Percentiles rank a stretch among this genome's conserved stretches.
Evolutionary conservation across 2,329 filamentous ascomycete genomes (phyloP).

Genomic region (Rhynchosporium secalis): DNA sequence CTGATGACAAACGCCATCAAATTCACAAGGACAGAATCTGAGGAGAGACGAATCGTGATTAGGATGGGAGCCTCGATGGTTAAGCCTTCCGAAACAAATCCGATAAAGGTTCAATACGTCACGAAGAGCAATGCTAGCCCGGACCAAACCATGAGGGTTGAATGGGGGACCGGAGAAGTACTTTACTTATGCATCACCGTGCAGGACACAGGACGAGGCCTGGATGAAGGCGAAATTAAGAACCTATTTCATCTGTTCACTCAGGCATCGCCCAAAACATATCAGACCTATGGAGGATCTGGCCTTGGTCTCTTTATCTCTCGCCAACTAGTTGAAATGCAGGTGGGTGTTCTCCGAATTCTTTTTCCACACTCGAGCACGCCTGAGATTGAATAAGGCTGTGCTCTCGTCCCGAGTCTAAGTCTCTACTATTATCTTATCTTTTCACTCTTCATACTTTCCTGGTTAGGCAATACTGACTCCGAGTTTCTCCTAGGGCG

Average conservation of each 20-base stretch:
- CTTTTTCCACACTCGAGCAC: too few species aligned
- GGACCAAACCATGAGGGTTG: conserved; percentile 20
- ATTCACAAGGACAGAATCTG: conserved; percentile 68
- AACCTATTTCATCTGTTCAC: conserved; percentile 57
- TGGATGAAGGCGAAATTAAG: conserved; percentile 68
- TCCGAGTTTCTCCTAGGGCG: too few species aligned
- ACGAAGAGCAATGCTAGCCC: conserved; percentile 8
- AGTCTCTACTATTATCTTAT: too few species aligned
- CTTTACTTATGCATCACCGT: conserved; percentile 73
- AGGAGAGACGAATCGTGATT: conserved; percentile 51
- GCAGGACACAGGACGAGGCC: conserved; percentile 71
- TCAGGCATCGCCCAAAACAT: too few species aligned
- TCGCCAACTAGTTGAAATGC: too few species aligned
- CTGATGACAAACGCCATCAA: conserved; percentile 81
- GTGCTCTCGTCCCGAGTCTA: too few species aligned
- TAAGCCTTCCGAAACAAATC: conserved; percentile 15
- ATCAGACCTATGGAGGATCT: too few species aligned
- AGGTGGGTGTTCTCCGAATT: too few species aligned
- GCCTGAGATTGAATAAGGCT: too few species aligned
- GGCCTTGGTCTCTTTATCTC: too few species aligned
- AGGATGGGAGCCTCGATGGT: conserved; percentile 41
- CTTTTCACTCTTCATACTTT: too few species aligned
- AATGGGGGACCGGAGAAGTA: conserved; percentile 42
- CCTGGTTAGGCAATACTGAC: too few species aligned
- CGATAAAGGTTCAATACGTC: conserved; percentile 20